Evolutionary conservation across 257 asterid genomes (phyloP).

Genomic region (Primulina huaijiensis): DNA sequence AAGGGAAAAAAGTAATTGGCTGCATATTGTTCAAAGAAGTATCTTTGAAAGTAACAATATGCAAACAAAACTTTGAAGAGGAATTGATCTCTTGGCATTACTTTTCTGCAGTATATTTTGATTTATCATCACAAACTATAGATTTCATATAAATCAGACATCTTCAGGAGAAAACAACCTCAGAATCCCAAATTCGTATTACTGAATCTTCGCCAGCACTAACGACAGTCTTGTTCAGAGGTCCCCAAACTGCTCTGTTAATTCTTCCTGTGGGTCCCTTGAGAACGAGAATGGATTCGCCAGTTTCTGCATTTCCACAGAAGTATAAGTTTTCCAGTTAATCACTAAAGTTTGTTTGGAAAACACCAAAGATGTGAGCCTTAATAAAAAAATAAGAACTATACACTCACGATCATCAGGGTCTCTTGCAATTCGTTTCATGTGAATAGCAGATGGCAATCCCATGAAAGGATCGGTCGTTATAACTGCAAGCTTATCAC

Average conservation of each 20-base stretch:
- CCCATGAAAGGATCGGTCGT: slow-evolving; percentile 94
- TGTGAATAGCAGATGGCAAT: slow-evolving; percentile 71
- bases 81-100: neutral
- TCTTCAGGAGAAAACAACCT: slow-evolving; percentile 43
- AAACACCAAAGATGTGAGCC: neutral
- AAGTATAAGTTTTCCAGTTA: slow-evolving; percentile 11
- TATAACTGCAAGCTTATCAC: slow-evolving; percentile 76
- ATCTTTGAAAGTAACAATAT: neutral
- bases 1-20: neutral
- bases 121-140: slow-evolving; percentile 6
- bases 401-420: slow-evolving; percentile 61
- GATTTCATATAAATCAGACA: neutral
- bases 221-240: slow-evolving; percentile 72
- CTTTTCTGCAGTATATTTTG: neutral
- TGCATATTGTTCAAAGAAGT: neutral
- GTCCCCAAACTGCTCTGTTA: slow-evolving; percentile 97
- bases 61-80: neutral
- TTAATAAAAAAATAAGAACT: neutral
- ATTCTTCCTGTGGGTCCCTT: slow-evolving; percentile 90
- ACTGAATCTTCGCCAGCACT: slow-evolving; percentile 88
- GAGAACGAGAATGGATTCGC: slow-evolving; percentile 58
- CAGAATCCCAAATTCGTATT: slow-evolving; percentile 88
- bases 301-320: slow-evolving; percentile 47
- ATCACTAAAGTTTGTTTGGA: slow-evolving; percentile 13
- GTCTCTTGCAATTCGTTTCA: slow-evolving; percentile 61